phyloP scores from a whole-genome alignment of 2,329 filamentous ascomycete species.

The Ceratocystis harringtonii region DNA sequence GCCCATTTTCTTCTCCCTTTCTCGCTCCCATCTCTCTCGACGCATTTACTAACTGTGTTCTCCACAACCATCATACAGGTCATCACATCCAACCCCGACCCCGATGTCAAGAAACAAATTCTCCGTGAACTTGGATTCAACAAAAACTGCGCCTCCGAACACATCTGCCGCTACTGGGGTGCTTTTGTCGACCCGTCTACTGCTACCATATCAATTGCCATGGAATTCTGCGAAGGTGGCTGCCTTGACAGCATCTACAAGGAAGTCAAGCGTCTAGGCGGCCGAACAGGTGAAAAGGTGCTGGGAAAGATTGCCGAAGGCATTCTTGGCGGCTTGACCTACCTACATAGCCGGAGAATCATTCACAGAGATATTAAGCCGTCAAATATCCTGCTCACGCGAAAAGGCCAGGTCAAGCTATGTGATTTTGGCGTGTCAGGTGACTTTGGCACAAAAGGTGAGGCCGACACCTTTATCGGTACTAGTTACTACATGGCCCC shows the following conservation, averaged over 20 bases:
- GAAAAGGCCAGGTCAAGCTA: constrained; percentile 85
- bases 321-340: constrained; percentile 82
- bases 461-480: constrained; percentile 97
- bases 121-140: constrained; percentile 94
- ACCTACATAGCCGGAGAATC: constrained; percentile 89
- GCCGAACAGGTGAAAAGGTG: constrained; percentile 91
- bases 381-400: constrained; percentile 86
- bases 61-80: constrained; percentile 40
- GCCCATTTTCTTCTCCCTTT: background rate
- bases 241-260: constrained; percentile 94
- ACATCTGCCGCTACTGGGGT: constrained; percentile 95
- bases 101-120: constrained; percentile 97
- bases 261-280: constrained; percentile 89
- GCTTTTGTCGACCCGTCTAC: constrained; percentile 94
- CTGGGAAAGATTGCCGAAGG: constrained; percentile 93
- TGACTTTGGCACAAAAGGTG: constrained; percentile 95
- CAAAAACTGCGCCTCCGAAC: constrained; percentile 87
- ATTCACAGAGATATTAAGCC: constrained; percentile 99
- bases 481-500: constrained; percentile 99
- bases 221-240: constrained; percentile 97
- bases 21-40: background rate
- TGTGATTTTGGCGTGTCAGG: constrained; percentile 97
- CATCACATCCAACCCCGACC: constrained; percentile 95
- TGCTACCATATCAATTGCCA: constrained; percentile 92
- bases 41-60: background rate